phyloP scores from a whole-genome alignment of 2,329 filamentous ascomycete species.

The Ceratocystis smalleyi region DNA sequence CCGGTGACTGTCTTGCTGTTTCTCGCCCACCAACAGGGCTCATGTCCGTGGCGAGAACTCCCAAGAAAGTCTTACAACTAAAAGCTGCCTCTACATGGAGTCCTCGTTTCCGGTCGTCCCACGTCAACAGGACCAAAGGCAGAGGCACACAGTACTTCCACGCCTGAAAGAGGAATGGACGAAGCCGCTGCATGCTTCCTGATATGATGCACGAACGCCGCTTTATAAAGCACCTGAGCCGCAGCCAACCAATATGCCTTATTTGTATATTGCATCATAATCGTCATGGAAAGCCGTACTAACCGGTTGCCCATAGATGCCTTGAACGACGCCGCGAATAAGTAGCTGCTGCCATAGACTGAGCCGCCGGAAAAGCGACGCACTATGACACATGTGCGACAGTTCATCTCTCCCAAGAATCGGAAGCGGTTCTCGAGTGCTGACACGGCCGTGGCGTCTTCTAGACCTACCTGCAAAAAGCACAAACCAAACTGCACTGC shows the following conservation, averaged over 20 bases:
- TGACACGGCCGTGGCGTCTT: neutral
- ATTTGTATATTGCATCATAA: neutral
- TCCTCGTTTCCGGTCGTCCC: conserved; percentile 6
- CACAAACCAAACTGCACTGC: neutral
- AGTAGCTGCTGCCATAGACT: neutral
- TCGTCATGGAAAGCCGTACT: neutral
- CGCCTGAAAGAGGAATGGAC: neutral
- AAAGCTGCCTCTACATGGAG: conserved; percentile 9
- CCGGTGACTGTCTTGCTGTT: neutral
- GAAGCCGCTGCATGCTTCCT: conserved; percentile 7
- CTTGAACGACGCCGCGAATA: neutral
- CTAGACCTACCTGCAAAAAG: neutral
- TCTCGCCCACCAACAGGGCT: neutral
- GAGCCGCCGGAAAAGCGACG: neutral
- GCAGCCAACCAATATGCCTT: neutral
- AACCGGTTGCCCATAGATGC: neutral
- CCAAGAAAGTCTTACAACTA: neutral
- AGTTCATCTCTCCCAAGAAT: neutral
- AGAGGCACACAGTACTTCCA: conserved; percentile 2
- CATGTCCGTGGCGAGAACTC: neutral
- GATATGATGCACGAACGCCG: conserved; percentile 7
- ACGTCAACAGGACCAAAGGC: conserved; percentile 14
- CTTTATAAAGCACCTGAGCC: conserved; percentile 13
- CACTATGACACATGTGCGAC: neutral
- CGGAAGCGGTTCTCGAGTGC: neutral